Percentiles rank a stretch among this genome's conserved stretches.
phyloP scores from a whole-genome alignment of 495 filamentous ascomycete genomes.

The Pyrenula aspistea region DNA sequence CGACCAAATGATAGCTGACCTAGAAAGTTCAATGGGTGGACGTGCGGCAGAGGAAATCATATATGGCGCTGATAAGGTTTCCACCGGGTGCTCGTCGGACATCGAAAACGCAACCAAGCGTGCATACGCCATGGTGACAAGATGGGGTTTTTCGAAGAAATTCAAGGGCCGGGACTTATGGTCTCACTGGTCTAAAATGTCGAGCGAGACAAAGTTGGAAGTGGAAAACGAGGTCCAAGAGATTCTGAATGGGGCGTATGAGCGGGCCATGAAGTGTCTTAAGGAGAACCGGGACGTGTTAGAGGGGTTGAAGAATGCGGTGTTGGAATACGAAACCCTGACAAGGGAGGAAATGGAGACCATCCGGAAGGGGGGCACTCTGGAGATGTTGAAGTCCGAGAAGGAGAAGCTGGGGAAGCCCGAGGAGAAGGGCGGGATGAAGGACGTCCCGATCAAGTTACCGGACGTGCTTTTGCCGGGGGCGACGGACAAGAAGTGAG shows the following conservation, averaged over 20 bases:
- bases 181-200: slow-evolving; percentile 66
- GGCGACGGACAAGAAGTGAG: background rate
- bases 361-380: slow-evolving; percentile 72
- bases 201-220: slow-evolving; percentile 66
- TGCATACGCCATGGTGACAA: slow-evolving; percentile 76
- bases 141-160: slow-evolving; percentile 75
- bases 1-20: slow-evolving; percentile 52
- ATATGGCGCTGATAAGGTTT: slow-evolving; percentile 77
- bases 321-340: slow-evolving; percentile 90
- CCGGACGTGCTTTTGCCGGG: background rate
- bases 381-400: slow-evolving; percentile 43
- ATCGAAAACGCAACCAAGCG: slow-evolving; percentile 65
- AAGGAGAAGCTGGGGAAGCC: background rate
- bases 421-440: background rate
- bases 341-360: slow-evolving; percentile 80
- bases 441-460: background rate
- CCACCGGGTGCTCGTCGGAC: slow-evolving; percentile 76
- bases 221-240: slow-evolving; percentile 81
- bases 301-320: slow-evolving; percentile 71
- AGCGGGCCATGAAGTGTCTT: slow-evolving; percentile 62
- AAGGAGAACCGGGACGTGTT: slow-evolving; percentile 64
- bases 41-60: slow-evolving; percentile 91
- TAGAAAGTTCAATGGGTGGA: slow-evolving; percentile 80
- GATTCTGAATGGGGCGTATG: slow-evolving; percentile 68
- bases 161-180: slow-evolving; percentile 83